These are phyloP conservation scores for Hypomyces perniciosus DNA, from an alignment of 2,329 filamentous ascomycete species.

Conservation along the genomic window DNA sequence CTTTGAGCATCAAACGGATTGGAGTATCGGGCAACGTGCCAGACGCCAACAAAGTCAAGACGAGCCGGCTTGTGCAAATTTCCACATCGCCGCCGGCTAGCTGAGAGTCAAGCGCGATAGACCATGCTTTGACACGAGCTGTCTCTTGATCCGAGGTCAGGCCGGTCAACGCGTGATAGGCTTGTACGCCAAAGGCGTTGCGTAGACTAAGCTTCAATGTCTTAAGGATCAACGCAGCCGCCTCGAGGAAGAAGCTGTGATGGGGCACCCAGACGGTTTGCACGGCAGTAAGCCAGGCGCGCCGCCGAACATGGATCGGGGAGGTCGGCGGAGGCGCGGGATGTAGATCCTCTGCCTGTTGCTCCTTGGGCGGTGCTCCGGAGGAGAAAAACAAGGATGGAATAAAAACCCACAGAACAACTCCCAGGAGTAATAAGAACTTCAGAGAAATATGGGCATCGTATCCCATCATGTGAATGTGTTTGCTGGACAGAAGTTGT, in stretches of 20 bases:
- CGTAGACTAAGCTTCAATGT: constrained; percentile 75
- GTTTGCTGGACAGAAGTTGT: constrained; percentile 47
- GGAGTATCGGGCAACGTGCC: constrained; percentile 81
- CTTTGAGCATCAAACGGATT: constrained; percentile 80
- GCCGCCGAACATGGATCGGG: constrained; percentile 75
- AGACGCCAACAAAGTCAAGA: constrained; percentile 81
- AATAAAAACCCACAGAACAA: constrained; percentile 49
- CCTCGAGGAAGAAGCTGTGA: constrained; percentile 80
- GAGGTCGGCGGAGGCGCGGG: constrained; percentile 69
- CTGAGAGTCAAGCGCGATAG: constrained; percentile 88
- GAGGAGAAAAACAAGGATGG: constrained; percentile 44
- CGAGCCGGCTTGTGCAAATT: constrained; percentile 79
- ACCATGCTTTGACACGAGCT: constrained; percentile 85
- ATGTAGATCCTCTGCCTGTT: constrained; percentile 38
- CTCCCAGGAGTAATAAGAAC: constrained; percentile 45
- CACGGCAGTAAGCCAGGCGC: constrained; percentile 88
- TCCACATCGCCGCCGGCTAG: constrained; percentile 84
- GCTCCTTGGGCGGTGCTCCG: constrained; percentile 46
- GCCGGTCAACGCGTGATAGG: constrained; percentile 74
- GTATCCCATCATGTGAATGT: constrained; percentile 50
- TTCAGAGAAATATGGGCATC: constrained; percentile 49
- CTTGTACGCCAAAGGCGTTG: constrained; percentile 67
- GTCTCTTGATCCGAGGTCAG: constrained; percentile 78
- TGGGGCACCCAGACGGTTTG: constrained; percentile 89
- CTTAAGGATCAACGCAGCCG: constrained; percentile 73